These are phyloP conservation scores for Rhizopogon salebrosus DNA, from an alignment of 768 basidiomycete genomes.

Conservation along the genomic window DNA sequence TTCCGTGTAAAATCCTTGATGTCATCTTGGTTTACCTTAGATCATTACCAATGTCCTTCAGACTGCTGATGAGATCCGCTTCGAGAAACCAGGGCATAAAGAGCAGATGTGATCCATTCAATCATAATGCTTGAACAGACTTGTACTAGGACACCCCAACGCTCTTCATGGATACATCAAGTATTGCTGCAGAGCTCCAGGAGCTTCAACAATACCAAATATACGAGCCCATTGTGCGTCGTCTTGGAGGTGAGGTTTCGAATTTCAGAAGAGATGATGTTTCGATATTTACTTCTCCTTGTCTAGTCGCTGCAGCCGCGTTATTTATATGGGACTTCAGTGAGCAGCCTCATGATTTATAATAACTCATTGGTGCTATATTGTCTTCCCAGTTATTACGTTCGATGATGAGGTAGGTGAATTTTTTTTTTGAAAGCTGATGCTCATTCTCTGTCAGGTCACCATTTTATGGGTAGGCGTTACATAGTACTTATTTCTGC, in stretches of 20 bases:
- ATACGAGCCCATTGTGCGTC: background rate
- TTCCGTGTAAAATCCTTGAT: too few relatives aligned
- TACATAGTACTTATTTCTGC: background rate
- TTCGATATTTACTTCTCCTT: background rate
- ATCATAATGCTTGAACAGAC: too few relatives aligned
- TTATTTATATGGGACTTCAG: constrained; percentile 1
- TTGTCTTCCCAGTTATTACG: background rate
- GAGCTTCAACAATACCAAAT: background rate
- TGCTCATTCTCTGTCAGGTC: background rate
- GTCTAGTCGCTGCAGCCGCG: background rate
- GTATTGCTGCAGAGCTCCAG: background rate
- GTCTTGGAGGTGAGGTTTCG: background rate
- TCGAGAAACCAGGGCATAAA: too few relatives aligned
- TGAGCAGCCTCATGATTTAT: background rate
- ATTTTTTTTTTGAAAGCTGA: background rate
- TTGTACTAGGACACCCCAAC: too few relatives aligned
- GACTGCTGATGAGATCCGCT: too few relatives aligned
- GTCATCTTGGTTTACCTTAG: too few relatives aligned
- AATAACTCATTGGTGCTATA: background rate
- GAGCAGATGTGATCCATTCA: too few relatives aligned
- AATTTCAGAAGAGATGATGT: background rate
- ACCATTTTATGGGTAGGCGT: constrained; percentile 1
- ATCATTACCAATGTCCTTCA: too few relatives aligned
- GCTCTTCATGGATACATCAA: background rate
- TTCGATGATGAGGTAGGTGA: background rate